Evolutionary conservation across 2,329 filamentous ascomycete species (phyloP).

Genomic region (Alternaria incomplexa): DNA sequence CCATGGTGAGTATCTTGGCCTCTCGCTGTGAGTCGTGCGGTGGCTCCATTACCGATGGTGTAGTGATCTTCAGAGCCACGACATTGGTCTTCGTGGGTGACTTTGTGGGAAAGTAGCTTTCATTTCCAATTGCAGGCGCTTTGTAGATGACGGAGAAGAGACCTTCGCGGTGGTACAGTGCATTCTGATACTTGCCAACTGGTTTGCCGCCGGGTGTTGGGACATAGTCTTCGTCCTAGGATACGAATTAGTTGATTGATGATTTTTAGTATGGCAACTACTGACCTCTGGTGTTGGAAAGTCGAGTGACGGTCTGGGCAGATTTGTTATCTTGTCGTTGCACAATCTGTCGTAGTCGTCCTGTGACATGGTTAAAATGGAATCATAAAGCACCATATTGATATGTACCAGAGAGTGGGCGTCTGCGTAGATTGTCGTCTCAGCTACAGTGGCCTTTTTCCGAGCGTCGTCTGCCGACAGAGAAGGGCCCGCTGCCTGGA

Average conservation of each 20-base stretch:
- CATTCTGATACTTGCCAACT: slow-evolving; percentile 64
- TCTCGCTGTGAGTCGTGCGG: slow-evolving; percentile 87
- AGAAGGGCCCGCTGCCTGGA: slow-evolving; percentile 53
- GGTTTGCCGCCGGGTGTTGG: slow-evolving; percentile 46
- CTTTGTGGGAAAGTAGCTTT: slow-evolving; percentile 38
- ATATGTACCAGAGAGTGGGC: slow-evolving; percentile 63
- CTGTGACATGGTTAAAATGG: slow-evolving; percentile 32
- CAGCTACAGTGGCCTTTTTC: slow-evolving; percentile 67
- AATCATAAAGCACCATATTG: background rate
- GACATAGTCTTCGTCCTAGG: slow-evolving; percentile 39
- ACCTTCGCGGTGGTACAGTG: slow-evolving; percentile 67
- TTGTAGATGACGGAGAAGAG: slow-evolving; percentile 85
- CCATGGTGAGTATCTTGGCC: slow-evolving; percentile 70
- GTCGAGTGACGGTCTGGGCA: slow-evolving; percentile 25
- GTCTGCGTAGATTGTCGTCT: slow-evolving; percentile 67
- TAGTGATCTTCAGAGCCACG: slow-evolving; percentile 85
- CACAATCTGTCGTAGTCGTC: slow-evolving; percentile 42
- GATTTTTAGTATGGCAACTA: background rate
- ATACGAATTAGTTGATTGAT: background rate
- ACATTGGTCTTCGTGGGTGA: slow-evolving; percentile 37
- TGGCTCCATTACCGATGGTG: slow-evolving; percentile 71
- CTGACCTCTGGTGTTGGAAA: slow-evolving; percentile 35
- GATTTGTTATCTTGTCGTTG: slow-evolving; percentile 27
- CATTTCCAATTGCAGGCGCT: slow-evolving; percentile 54
- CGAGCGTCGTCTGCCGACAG: slow-evolving; percentile 57